These are phyloP conservation scores for Aleurites moluccanus DNA, from an alignment of 441 rosid genomes.

Conservation along the genomic window DNA sequence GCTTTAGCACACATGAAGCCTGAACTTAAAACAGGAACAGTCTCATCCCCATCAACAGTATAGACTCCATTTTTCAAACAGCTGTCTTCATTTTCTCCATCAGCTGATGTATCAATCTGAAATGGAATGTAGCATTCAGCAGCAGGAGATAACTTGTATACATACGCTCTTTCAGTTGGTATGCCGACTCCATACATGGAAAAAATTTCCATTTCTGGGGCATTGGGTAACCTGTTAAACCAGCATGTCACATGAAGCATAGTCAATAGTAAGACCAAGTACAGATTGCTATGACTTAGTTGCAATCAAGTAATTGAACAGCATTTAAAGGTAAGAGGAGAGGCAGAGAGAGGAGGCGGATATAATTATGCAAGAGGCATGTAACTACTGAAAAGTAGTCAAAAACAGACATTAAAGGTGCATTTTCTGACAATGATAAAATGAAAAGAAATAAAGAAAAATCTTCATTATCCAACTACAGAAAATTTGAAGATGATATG, in stretches of 20 bases:
- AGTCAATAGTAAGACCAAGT: neutral
- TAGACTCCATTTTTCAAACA: conserved; percentile 86
- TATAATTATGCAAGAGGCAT: neutral
- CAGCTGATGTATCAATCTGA: conserved; percentile 75
- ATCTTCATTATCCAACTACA: neutral
- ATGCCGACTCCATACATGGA: conserved; percentile 92
- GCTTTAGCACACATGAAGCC: conserved; percentile 98
- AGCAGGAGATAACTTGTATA: conserved; percentile 66
- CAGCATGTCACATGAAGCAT: conserved; percentile 21
- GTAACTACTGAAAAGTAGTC: neutral
- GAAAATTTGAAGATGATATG: neutral
- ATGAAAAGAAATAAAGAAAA: neutral
- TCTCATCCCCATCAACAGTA: conserved; percentile 89
- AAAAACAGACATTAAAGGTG: neutral
- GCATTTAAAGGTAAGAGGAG: neutral
- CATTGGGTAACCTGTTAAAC: conserved; percentile 75
- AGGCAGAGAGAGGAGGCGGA: neutral
- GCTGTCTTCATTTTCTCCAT: conserved; percentile 55
- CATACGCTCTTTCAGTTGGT: conserved; percentile 90
- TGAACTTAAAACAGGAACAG: conserved; percentile 86
- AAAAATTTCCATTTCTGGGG: conserved; percentile 91
- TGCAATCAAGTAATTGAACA: conserved; percentile 10
- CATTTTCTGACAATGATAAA: neutral
- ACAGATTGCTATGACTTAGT: neutral
- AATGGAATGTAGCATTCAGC: conserved; percentile 88